phyloP scores from a whole-genome alignment of 2,329 filamentous ascomycete species.

The Talaromyces atroroseus region DNA sequence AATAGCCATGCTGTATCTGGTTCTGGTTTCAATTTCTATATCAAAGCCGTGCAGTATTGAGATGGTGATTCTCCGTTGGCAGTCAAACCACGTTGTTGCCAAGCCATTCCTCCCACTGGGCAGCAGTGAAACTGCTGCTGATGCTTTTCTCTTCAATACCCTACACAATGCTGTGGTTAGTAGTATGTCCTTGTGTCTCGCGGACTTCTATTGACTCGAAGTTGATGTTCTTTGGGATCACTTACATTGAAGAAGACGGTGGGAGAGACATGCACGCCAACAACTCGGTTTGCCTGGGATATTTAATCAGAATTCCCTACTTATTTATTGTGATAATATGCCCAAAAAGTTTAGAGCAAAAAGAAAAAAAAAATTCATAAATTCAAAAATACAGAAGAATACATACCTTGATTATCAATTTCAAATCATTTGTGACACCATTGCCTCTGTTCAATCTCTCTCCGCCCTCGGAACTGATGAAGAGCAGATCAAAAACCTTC shows the following conservation, averaged over 20 bases:
- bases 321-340: constrained; percentile 1
- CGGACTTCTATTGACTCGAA: neutral
- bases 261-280: constrained; percentile 84
- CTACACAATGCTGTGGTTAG: constrained; percentile 26
- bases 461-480: constrained; percentile 61
- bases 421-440: constrained; percentile 75
- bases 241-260: constrained; percentile 76
- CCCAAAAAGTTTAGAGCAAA: neutral
- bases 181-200: neutral
- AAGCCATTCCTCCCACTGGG: constrained; percentile 85
- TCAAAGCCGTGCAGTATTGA: neutral
- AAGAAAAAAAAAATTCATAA: neutral
- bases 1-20: neutral
- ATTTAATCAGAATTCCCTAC: constrained; percentile 7
- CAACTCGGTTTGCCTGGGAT: constrained; percentile 55
- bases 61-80: neutral
- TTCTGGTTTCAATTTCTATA: neutral
- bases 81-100: constrained; percentile 55
- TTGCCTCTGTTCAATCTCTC: constrained; percentile 72
- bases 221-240: neutral
- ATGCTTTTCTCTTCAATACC: constrained; percentile 73
- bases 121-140: constrained; percentile 68
- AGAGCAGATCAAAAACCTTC: constrained; percentile 64
- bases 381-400: neutral
- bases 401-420: constrained; percentile 69